A percentile compares a stretch with the other conserved stretches of the same genome.
Conservation (phyloP, 306 rosid genomes). For the Prunus padus region DNA sequence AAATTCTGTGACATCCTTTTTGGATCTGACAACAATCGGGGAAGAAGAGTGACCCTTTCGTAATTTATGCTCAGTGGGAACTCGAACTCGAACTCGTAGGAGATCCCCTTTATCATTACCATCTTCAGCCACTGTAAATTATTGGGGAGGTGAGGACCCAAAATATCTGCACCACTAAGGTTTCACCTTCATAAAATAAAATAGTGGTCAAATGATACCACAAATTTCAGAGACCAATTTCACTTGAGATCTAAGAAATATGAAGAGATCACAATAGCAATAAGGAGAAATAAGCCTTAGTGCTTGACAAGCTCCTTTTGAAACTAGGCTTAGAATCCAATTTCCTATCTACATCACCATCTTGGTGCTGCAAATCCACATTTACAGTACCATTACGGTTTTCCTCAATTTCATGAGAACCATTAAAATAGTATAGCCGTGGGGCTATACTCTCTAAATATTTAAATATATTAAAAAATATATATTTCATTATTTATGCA, state of each 20-base stretch:
- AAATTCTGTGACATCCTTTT: slow-evolving; percentile 6
- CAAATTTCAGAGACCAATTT: too few relatives aligned
- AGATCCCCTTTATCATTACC: slow-evolving; percentile 15
- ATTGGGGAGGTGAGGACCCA: slow-evolving; percentile 32
- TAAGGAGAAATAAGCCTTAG: slow-evolving; percentile 26
- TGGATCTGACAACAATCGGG: slow-evolving; percentile 21
- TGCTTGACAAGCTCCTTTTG: slow-evolving; percentile 47
- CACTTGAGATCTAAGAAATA: too few relatives aligned
- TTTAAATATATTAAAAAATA: too few relatives aligned
- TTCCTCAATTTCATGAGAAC: slow-evolving; percentile 62
- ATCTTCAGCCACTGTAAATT: slow-evolving; percentile 2
- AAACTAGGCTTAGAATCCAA: slow-evolving; percentile 55
- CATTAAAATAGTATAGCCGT: too few relatives aligned
- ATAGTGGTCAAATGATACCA: too few relatives aligned
- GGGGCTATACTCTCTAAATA: too few relatives aligned
- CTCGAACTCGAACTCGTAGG: too few relatives aligned
- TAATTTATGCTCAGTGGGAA: slow-evolving; percentile 9
- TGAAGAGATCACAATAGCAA: not conserved
- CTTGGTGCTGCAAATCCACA: slow-evolving; percentile 57
- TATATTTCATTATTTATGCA: too few relatives aligned
- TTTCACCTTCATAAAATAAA: slow-evolving; percentile 43
- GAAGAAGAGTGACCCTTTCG: slow-evolving; percentile 25
- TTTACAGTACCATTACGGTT: slow-evolving; percentile 41
- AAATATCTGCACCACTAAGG: slow-evolving; percentile 62
- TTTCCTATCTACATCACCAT: slow-evolving; percentile 52